Evolutionary conservation across 148 eudicot species (phyloP).

Genomic region (Fallopia convolvulus): DNA sequence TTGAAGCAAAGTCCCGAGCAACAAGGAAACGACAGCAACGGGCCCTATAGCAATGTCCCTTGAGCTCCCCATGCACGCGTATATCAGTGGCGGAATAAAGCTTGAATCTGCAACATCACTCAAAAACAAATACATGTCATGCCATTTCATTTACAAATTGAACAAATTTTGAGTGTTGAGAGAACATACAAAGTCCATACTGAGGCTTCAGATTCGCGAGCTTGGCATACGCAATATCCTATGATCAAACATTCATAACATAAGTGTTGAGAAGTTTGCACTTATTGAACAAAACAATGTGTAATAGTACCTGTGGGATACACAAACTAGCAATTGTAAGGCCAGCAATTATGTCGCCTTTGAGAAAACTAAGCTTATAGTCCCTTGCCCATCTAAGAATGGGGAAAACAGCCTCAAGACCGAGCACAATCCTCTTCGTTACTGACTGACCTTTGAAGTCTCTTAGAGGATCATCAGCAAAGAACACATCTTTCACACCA

Average conservation of each 20-base stretch:
- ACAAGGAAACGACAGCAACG: constrained; percentile 83
- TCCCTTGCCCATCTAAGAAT: constrained; percentile 54
- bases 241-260: background rate
- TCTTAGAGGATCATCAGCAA: constrained; percentile 59
- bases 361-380: constrained; percentile 40
- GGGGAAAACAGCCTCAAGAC: constrained; percentile 65
- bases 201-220: constrained; percentile 65
- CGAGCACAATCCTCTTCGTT: constrained; percentile 41
- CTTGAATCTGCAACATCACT: constrained; percentile 47
- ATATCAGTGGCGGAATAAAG: constrained; percentile 78
- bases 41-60: constrained; percentile 94
- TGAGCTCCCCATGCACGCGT: constrained; percentile 93
- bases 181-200: constrained; percentile 49
- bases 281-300: background rate
- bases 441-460: constrained; percentile 51
- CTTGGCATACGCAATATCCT: constrained; percentile 75
- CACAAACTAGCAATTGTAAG: constrained; percentile 77
- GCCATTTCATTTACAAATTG: too few species aligned
- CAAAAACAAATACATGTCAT: background rate
- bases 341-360: constrained; percentile 66
- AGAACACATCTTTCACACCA: constrained; percentile 47
- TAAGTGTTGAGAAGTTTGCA: background rate
- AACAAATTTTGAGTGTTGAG: background rate
- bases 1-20: constrained; percentile 55
- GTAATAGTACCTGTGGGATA: background rate